Conservation (phyloP, 2,329 filamentous ascomycete genomes). For the Talaromyces piceae region DNA sequence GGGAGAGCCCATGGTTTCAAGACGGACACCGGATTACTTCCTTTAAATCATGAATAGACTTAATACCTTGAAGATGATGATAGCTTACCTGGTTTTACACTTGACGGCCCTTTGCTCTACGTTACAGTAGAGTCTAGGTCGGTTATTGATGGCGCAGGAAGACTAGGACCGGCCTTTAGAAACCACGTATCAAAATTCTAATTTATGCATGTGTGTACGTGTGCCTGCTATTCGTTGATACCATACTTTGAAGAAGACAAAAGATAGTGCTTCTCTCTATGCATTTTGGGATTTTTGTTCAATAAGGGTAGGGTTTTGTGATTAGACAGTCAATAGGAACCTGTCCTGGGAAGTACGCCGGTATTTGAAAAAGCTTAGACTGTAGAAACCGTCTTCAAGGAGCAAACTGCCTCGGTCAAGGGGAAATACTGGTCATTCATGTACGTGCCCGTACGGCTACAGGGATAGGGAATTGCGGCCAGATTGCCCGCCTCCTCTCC, state of each 20-base stretch:
- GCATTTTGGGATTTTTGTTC: constrained; percentile 4
- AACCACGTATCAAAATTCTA: constrained; percentile 7
- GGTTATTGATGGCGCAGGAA: constrained; percentile 5
- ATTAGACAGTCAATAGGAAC: not conserved
- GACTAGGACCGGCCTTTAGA: constrained; percentile 1
- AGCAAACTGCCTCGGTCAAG: constrained; percentile 18
- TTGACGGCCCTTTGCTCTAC: constrained; percentile 4
- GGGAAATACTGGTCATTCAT: constrained; percentile 42
- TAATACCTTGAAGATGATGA: constrained; percentile 10
- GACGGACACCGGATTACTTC: constrained; percentile 97
- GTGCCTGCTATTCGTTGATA: constrained; percentile 5
- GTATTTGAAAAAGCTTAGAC: not conserved
- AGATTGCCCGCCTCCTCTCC: constrained; percentile 56
- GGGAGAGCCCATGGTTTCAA: constrained; percentile 97
- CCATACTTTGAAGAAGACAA: constrained; percentile 1
- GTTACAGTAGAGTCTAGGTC: not conserved
- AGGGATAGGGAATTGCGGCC: constrained; percentile 47
- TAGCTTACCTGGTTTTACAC: constrained; percentile 8
- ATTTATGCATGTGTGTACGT: constrained; percentile 4
- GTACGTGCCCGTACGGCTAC: constrained; percentile 36
- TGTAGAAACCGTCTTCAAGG: constrained; percentile 11
- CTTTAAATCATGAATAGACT: constrained; percentile 50
- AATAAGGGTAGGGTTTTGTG: constrained; percentile 2
- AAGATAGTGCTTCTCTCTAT: constrained; percentile 5
- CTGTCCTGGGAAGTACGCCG: not conserved